Evolutionary conservation across 805 yeast genomes (phyloP), one percentile per base, ranked within the genome.

Genomic region (Ogataea zsoltii): DNA sequence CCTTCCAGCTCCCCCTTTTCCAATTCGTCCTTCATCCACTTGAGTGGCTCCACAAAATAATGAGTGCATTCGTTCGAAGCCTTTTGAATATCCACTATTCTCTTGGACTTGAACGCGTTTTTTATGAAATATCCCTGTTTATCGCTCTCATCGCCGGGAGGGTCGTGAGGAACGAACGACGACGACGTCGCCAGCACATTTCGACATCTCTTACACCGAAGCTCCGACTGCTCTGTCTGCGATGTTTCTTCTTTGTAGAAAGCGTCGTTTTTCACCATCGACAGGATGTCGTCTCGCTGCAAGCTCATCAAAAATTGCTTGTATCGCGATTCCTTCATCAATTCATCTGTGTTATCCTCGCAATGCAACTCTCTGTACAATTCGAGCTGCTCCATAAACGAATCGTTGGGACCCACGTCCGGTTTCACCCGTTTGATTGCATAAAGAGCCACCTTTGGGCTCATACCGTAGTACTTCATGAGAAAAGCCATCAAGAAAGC

Each of bases 21-120:
- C 32, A 92, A 68, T 62, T 88, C 96, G 4, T 71, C 70, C 48
- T 83, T 78, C 99, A 94, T 94, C 99, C 99, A 94, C 28, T 74
- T 74, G 42, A 92, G 68, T 0, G 98, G 98, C 65, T 94, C 97
- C 23, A 87, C 71, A 57, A 90, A 94, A 61, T 73, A 85, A 63
- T 91, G 97, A 6, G 95, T 86, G 65, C 99, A 92, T 4, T 62
- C 65, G 17, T 68, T 62, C 23, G 83, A 73, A 0, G 85, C 90
- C 31, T 73, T 75, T 51, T 77, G 75, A 4, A 75, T 71, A 38
- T 80, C 78, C 28, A 83, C 71, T 32, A 85, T 77, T 56, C 88
- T 70, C 52, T 77, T 74, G 17, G 84, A 77, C 50, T 79, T 74
- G 18, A 80, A 80, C 1, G 84, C 86, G 36, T 77, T 79, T 55